Base-by-base conservation (phyloP, 1,284 basidiomycete species). In the Tetrapyrgos nigripes region DNA sequence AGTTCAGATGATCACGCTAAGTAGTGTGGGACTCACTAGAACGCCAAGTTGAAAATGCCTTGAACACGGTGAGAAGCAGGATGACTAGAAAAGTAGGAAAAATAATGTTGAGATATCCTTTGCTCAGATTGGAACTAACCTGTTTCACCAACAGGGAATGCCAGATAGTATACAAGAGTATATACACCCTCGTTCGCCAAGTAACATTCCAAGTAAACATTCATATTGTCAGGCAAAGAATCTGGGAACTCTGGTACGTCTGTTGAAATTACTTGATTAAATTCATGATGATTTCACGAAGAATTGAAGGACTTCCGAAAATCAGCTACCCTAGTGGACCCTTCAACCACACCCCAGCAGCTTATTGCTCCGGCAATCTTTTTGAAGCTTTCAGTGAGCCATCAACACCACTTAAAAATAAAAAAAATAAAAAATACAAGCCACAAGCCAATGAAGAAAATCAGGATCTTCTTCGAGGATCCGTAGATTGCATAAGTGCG, bases 401-500 rank as follows among this genome's bases (percentile, higher is more conserved):
- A 8, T 11, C 37, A 40, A 5, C 14, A 40, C 14, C 37, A 17
- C 6, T 40, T 11, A 33, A 33, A 33, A 8, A 8, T 33, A 8
- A 8, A 33, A 33, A 33, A 14, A 33, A 33, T 14, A 40, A 40
- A 6, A 63, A 60, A 51, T 52, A 62, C 62, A 40, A 60, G 49
- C 62, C 62, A 66, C 33, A 62, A 35, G 13, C 62, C 14, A 37
- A 55, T 53, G 50, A 66, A 62, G 48, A 66, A 61, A 17, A 37
- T 28, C 21, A 66, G 47, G 26, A 66, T 40, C 35, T 24, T 59
- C 33, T 59, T 64, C 1, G 64, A 66, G 52, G 59, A 53, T 31
- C 62, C 60, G 26, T 64, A 66, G 4, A 66, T 60, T 2, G 62
- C 62, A 48, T 66, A 66, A 4, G 64, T 66, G 33, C 64, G 52